Percentiles rank a stretch among this genome's conserved stretches.
These are phyloP conservation scores for Neurospora sp. DNA, from an alignment of 495 filamentous ascomycete genomes.

Conservation along the genomic window DNA sequence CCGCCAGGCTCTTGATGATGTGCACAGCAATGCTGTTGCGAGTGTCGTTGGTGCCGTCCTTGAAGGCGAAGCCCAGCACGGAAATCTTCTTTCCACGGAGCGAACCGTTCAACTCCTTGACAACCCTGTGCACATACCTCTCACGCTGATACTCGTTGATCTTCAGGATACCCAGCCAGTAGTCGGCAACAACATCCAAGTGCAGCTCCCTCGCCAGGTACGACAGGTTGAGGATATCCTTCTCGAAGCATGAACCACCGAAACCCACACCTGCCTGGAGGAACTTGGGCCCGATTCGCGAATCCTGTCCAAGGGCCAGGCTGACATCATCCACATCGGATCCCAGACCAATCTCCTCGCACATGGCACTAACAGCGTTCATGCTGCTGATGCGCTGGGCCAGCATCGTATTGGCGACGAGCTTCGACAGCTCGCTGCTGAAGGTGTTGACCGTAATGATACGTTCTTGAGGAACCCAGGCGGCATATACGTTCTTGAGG, in stretches of 20 bases:
- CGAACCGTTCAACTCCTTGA: conserved; percentile 57
- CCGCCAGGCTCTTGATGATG: conserved; percentile 53
- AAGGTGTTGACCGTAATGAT: conserved; percentile 68
- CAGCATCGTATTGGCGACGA: conserved; percentile 73
- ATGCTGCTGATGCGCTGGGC: conserved; percentile 79
- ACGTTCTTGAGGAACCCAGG: conserved; percentile 56
- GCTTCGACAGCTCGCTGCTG: conserved; percentile 72
- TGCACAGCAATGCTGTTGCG: conserved; percentile 62
- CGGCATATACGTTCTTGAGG: conserved; percentile 55
- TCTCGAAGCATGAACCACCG: conserved; percentile 76
- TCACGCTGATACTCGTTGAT: conserved; percentile 72
- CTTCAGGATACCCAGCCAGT: conserved; percentile 62
- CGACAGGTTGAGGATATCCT: conserved; percentile 67
- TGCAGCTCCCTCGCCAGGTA: conserved; percentile 64
- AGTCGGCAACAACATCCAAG: conserved; percentile 62
- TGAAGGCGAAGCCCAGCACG: conserved; percentile 71
- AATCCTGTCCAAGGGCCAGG: conserved; percentile 58
- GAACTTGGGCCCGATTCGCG: conserved; percentile 61
- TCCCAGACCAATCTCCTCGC: conserved; percentile 55
- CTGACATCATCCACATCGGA: conserved; percentile 67
- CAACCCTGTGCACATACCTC: conserved; percentile 54
- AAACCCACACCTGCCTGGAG: conserved; percentile 72
- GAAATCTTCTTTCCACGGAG: conserved; percentile 63
- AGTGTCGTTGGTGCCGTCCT: conserved; percentile 72
- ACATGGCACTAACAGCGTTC: conserved; percentile 72